A percentile compares a stretch with the other conserved stretches of the same genome.
These are phyloP conservation scores for Hamamelis virginiana DNA, from an alignment of 164 flowering plant species.

Conservation along the genomic window DNA sequence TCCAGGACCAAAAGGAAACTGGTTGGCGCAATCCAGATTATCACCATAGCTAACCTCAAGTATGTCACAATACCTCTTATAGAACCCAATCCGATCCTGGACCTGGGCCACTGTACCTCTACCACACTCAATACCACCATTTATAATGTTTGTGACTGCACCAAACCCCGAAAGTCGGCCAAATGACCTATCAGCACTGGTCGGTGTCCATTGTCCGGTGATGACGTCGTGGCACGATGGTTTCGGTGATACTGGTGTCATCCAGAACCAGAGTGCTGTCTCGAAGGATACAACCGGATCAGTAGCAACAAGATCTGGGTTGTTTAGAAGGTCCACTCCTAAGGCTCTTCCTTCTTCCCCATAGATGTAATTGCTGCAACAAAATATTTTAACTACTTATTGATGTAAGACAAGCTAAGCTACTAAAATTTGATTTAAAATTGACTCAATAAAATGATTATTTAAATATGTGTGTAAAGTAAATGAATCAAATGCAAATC, in stretches of 20 bases:
- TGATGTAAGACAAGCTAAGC: too few relatives aligned
- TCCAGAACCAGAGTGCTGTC: constrained; percentile 45
- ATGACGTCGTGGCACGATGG: constrained; percentile 47
- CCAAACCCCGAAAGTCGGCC: constrained; percentile 36
- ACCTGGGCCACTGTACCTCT: constrained; percentile 10
- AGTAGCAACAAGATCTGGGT: constrained; percentile 35
- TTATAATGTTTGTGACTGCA: constrained; percentile 46
- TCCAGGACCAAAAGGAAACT: constrained; percentile 26
- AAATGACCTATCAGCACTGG: constrained; percentile 22
- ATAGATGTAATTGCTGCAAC: constrained; percentile 37
- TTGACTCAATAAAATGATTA: too few relatives aligned
- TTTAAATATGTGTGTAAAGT: too few relatives aligned
- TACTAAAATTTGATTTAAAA: too few relatives aligned
- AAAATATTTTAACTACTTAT: background rate
- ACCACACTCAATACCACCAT: constrained; percentile 48
- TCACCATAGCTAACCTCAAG: constrained; percentile 31
- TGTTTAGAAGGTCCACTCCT: constrained; percentile 23
- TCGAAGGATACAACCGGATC: constrained; percentile 31
- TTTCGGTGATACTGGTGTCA: constrained; percentile 37
- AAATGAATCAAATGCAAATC: too few relatives aligned
- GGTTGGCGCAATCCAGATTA: constrained; percentile 41
- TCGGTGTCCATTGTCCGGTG: constrained; percentile 36
- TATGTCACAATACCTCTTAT: constrained; percentile 29
- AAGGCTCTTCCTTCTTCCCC: constrained; percentile 30
- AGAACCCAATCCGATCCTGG: constrained; percentile 32